Conservation (phyloP, 2,329 filamentous ascomycete genomes). For the Nemania sp. region DNA sequence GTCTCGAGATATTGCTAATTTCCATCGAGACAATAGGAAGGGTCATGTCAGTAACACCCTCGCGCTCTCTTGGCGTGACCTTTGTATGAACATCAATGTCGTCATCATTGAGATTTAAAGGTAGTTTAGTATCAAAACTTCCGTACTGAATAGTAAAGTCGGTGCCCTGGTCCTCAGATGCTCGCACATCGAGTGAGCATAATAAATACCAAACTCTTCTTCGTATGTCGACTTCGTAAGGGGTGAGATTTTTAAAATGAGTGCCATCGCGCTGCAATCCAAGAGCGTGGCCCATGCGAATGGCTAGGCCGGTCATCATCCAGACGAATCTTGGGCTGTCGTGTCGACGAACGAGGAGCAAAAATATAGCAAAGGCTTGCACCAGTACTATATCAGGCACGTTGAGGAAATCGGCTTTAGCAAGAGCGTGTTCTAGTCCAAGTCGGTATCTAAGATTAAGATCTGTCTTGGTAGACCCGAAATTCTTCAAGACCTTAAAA, state of each 20-base stretch:
- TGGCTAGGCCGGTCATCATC: conserved; percentile 69
- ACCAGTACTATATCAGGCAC: conserved; percentile 63
- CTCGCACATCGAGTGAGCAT: conserved; percentile 69
- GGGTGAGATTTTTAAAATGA: conserved; percentile 63
- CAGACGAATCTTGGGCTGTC: conserved; percentile 60
- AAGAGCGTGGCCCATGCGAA: conserved; percentile 69
- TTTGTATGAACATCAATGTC: conserved; percentile 57
- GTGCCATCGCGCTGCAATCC: conserved; percentile 70
- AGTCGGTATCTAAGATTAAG: conserved; percentile 56
- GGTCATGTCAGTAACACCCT: conserved; percentile 62
- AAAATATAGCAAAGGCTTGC: conserved; percentile 64
- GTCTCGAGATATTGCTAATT: conserved; percentile 53
- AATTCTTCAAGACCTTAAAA: conserved; percentile 50
- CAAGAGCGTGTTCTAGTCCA: conserved; percentile 61
- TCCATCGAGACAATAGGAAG: conserved; percentile 55
- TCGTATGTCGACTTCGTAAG: conserved; percentile 71
- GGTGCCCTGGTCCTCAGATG: conserved; percentile 72
- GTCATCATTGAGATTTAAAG: conserved; percentile 61
- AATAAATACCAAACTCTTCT: conserved; percentile 71
- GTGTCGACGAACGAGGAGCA: conserved; percentile 63
- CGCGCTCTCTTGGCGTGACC: conserved; percentile 52
- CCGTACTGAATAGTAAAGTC: conserved; percentile 69
- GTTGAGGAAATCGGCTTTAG: conserved; percentile 62
- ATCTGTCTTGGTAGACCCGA: conserved; percentile 55
- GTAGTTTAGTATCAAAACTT: conserved; percentile 69